These are phyloP conservation scores for Achaetomium macrosporum DNA, from an alignment of 2,329 filamentous ascomycete genomes.

Conservation along the genomic window DNA sequence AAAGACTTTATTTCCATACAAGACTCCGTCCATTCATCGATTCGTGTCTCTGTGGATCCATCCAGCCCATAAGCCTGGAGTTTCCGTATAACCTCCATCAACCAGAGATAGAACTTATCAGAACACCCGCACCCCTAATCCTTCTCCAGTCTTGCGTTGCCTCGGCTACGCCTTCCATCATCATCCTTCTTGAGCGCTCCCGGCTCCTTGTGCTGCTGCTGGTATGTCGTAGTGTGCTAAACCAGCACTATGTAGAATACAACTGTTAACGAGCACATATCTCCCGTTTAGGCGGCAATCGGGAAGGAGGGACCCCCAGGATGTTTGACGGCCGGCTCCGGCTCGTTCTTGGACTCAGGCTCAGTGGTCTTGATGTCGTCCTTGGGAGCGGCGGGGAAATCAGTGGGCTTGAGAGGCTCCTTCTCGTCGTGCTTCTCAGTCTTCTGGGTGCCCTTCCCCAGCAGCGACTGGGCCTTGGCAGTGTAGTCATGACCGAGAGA, in stretches of 20 bases:
- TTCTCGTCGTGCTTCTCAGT: slow-evolving; percentile 21
- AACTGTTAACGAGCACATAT: not conserved
- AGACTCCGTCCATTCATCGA: too few species aligned
- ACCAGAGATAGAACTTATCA: not conserved
- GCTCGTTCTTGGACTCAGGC: not conserved
- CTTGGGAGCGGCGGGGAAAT: slow-evolving; percentile 2
- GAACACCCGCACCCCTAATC: not conserved
- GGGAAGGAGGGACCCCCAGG: not conserved
- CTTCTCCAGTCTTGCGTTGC: not conserved
- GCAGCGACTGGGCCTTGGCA: slow-evolving; percentile 59
- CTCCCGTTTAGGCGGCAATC: not conserved
- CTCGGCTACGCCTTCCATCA: not conserved
- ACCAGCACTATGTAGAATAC: not conserved
- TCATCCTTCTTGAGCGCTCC: not conserved
- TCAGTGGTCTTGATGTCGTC: not conserved
- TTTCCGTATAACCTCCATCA: too few species aligned
- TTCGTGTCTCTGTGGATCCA: too few species aligned
- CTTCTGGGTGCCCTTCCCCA: slow-evolving; percentile 38
- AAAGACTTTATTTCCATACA: too few species aligned
- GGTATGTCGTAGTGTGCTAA: not conserved
- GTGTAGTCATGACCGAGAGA: slow-evolving; percentile 46
- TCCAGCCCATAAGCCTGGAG: too few species aligned
- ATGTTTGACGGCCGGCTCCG: slow-evolving; percentile 2
- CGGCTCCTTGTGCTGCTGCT: not conserved
- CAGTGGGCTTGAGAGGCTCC: slow-evolving; percentile 36